phyloP scores from a whole-genome alignment of 768 basidiomycete species.

The Termitomyces eurrhizus region DNA sequence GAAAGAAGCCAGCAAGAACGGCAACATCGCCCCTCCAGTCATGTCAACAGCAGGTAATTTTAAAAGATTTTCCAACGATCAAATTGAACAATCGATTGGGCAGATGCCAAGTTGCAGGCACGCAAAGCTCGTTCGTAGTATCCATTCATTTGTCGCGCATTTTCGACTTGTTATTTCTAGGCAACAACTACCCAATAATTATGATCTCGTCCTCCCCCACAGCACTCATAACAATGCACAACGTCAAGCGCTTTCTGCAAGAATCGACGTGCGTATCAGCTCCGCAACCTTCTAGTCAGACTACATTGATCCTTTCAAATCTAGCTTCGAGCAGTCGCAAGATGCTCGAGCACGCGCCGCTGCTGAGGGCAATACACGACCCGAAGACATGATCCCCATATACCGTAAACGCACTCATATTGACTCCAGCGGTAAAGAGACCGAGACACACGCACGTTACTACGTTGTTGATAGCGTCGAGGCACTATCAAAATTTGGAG shows the following conservation, averaged over 20 bases:
- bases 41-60: constrained; percentile 38
- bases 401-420: constrained; percentile 78
- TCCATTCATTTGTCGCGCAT: not conserved
- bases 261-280: constrained; percentile 62
- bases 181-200: constrained; percentile 87
- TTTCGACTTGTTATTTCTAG: constrained; percentile 26
- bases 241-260: constrained; percentile 91
- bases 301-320: not conserved
- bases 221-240: constrained; percentile 95
- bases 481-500: constrained; percentile 85
- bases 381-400: constrained; percentile 85
- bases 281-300: not conserved
- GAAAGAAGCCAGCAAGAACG: constrained; percentile 60
- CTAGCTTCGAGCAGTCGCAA: constrained; percentile 71
- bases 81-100: not conserved
- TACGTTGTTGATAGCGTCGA: constrained; percentile 92
- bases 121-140: constrained; percentile 64
- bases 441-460: constrained; percentile 57
- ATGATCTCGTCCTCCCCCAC: constrained; percentile 97
- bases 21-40: constrained; percentile 31
- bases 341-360: constrained; percentile 67
- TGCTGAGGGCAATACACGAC: constrained; percentile 65
- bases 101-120: constrained; percentile 57
- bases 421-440: constrained; percentile 61
- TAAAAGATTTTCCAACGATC: not conserved